A percentile compares a stretch with the other conserved stretches of the same genome.
phyloP scores from a whole-genome alignment of 2,329 filamentous ascomycete species.

The Biscogniauxia mediterranea region DNA sequence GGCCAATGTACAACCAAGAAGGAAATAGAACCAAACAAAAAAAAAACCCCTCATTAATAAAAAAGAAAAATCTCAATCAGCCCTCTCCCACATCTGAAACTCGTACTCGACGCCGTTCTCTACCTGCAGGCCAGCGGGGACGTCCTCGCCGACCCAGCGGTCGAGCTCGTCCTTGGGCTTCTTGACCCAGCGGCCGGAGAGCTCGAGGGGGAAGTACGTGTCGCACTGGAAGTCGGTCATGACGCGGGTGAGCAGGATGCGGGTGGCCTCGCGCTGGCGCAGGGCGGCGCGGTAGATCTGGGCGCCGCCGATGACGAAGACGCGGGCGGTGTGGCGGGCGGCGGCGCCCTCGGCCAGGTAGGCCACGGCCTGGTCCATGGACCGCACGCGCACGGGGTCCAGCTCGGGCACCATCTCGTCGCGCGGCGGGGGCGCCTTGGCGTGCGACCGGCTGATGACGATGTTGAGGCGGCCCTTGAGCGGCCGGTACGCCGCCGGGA shows the following conservation, averaged over 20 bases:
- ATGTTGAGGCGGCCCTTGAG: slow-evolving; percentile 79
- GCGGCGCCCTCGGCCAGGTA: slow-evolving; percentile 39
- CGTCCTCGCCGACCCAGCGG: slow-evolving; percentile 64
- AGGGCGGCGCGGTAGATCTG: slow-evolving; percentile 79
- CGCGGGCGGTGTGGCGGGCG: slow-evolving; percentile 45
- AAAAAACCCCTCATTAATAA: neutral
- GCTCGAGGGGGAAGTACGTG: slow-evolving; percentile 65
- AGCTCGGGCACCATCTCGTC: slow-evolving; percentile 27
- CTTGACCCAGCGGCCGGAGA: slow-evolving; percentile 57
- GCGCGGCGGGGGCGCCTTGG: slow-evolving; percentile 16
- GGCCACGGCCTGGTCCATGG: slow-evolving; percentile 57
- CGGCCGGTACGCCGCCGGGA: slow-evolving; percentile 76
- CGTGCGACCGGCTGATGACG: slow-evolving; percentile 63
- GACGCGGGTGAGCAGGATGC: slow-evolving; percentile 70
- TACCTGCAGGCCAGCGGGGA: slow-evolving; percentile 53
- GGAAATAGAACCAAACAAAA: too few relatives aligned
- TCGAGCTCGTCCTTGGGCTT: slow-evolving; percentile 52
- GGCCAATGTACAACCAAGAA: neutral
- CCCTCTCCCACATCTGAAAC: slow-evolving; percentile 72
- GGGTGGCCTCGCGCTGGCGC: slow-evolving; percentile 51
- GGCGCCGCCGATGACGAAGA: slow-evolving; percentile 88
- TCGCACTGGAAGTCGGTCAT: slow-evolving; percentile 72
- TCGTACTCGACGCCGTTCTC: slow-evolving; percentile 66
- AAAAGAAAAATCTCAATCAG: slow-evolving; percentile 20
- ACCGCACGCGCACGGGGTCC: slow-evolving; percentile 56